These are phyloP conservation scores for Microdochium bolleyi DNA, from an alignment of 2,329 filamentous ascomycete species.

Conservation along the genomic window DNA sequence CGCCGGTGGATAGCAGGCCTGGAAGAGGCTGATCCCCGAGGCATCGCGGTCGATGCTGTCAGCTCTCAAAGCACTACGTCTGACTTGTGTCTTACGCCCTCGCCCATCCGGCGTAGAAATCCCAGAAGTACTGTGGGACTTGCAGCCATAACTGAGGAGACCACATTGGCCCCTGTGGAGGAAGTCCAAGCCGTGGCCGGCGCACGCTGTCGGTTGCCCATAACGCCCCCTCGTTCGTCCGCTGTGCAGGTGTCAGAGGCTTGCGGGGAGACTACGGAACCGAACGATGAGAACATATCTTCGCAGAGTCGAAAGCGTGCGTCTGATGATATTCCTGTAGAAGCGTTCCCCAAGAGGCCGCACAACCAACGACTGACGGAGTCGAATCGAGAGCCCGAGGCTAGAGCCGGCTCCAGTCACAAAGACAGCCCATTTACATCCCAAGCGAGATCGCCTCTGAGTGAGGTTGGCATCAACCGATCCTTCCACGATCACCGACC, in stretches of 20 bases:
- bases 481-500: neutral
- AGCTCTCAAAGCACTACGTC: conserved; percentile 36
- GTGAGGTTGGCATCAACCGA: neutral
- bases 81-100: conserved; percentile 9
- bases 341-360: neutral
- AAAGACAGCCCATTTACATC: neutral
- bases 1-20: conserved; percentile 52
- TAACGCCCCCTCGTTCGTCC: neutral
- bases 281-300: neutral
- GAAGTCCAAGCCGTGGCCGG: neutral
- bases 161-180: neutral
- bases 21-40: conserved; percentile 43
- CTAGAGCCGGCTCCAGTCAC: neutral
- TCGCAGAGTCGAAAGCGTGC: neutral
- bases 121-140: neutral
- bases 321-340: neutral
- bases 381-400: neutral
- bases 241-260: neutral
- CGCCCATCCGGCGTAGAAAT: conserved; percentile 2
- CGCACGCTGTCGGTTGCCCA: neutral
- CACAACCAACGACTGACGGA: neutral
- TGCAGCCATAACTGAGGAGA: neutral
- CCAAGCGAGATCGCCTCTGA: neutral
- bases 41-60: conserved; percentile 29
- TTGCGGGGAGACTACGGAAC: neutral